These are phyloP conservation scores for Wolfiporia cocos DNA, from an alignment of 1,284 basidiomycete species.

Conservation along the genomic window DNA sequence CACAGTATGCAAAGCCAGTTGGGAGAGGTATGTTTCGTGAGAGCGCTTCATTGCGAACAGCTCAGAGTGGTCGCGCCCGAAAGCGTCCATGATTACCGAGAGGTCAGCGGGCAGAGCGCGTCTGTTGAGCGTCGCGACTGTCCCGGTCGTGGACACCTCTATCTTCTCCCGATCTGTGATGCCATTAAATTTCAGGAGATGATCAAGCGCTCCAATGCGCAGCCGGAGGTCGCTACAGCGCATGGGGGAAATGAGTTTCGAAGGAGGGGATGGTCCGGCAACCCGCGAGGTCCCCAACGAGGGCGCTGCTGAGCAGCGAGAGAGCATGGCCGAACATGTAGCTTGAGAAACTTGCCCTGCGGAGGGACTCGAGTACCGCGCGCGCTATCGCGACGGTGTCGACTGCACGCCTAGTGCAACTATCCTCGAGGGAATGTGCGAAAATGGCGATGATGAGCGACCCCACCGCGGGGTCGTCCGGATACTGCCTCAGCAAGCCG, in stretches of 20 bases:
- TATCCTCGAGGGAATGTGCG: conserved; percentile 1
- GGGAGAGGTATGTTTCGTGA: conserved; percentile 1
- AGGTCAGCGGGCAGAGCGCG: conserved; percentile 4
- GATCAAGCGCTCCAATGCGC: conserved; percentile 1
- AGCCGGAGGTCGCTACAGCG: conserved; percentile 2
- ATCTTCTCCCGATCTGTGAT: too few relatives aligned
- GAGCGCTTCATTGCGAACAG: background rate
- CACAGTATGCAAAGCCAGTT: too few relatives aligned
- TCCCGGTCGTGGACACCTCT: too few relatives aligned
- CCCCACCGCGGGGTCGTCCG: conserved; percentile 4
- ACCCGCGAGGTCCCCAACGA: background rate
- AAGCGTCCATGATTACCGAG: background rate
- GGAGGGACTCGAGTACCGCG: conserved; percentile 6
- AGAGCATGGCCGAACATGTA: conserved; percentile 9
- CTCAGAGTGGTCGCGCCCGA: conserved; percentile 5
- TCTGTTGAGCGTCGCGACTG: too few relatives aligned
- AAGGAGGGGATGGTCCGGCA: conserved; percentile 5
- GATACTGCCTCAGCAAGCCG: conserved; percentile 1
- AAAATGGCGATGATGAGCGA: conserved; percentile 6
- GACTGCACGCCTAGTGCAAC: too few relatives aligned
- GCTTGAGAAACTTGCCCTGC: too few relatives aligned
- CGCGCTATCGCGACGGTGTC: conserved; percentile 1
- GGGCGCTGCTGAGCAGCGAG: background rate
- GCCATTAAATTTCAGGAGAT: too few relatives aligned
- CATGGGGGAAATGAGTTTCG: conserved; percentile 4